Conservation (phyloP, 2,329 filamentous ascomycete genomes). For the Xylariaceae sp. region DNA sequence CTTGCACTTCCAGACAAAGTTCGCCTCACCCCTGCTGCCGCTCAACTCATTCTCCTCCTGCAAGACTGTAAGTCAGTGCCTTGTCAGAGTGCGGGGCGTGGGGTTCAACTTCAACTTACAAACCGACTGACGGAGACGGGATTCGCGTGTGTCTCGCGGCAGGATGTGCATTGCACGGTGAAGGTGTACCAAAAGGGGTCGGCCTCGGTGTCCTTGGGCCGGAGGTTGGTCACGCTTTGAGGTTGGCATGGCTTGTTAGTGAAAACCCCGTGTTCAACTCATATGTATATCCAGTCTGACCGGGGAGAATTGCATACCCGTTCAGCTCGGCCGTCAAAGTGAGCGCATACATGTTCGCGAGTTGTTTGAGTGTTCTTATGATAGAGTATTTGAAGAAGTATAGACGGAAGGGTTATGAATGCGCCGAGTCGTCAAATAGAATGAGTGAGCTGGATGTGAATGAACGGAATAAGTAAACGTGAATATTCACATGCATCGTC, state of each 20-base stretch:
- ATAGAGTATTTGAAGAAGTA: neutral
- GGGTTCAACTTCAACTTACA: slow-evolving; percentile 49
- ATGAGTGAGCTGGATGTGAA: neutral
- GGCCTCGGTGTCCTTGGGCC: slow-evolving; percentile 74
- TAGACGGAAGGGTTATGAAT: neutral
- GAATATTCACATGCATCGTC: neutral
- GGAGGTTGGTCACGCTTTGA: slow-evolving; percentile 79
- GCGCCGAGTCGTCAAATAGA: neutral
- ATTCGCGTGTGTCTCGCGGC: slow-evolving; percentile 84
- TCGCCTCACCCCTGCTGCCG: slow-evolving; percentile 89
- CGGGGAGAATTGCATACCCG: slow-evolving; percentile 52
- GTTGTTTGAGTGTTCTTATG: neutral
- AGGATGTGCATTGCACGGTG: slow-evolving; percentile 97
- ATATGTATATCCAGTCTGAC: neutral
- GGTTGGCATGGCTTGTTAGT: slow-evolving; percentile 9
- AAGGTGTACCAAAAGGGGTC: slow-evolving; percentile 95
- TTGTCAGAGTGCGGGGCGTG: neutral
- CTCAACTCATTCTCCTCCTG: slow-evolving; percentile 88
- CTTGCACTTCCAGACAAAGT: slow-evolving; percentile 99
- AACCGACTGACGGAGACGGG: slow-evolving; percentile 82
- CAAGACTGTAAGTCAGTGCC: slow-evolving; percentile 4
- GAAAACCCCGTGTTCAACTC: neutral
- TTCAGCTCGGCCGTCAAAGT: slow-evolving; percentile 62
- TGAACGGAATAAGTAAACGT: too few relatives aligned
- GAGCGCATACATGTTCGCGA: slow-evolving; percentile 56